phyloP scores from a whole-genome alignment of 345 rosid genomes.

The Boechera retrofracta region DNA sequence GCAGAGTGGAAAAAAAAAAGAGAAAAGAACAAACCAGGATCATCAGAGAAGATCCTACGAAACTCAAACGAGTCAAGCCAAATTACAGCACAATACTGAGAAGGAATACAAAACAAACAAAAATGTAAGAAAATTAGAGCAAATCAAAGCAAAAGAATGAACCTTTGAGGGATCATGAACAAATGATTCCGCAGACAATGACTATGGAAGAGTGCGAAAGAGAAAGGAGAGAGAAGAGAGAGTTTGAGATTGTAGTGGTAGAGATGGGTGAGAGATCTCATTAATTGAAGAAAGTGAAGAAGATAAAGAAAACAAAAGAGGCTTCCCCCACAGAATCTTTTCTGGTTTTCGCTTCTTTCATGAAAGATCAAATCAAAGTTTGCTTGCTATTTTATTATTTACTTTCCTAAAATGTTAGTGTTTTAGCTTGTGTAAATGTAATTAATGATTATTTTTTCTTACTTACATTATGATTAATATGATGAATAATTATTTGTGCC shows the following conservation, averaged over 20 bases:
- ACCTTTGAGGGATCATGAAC: constrained; percentile 34
- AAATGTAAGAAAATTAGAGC: background rate
- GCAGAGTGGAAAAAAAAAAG: background rate
- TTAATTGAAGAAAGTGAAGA: constrained; percentile 45
- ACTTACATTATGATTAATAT: background rate
- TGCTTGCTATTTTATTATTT: too few relatives aligned
- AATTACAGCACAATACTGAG: background rate
- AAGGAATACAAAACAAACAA: background rate
- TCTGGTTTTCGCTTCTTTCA: constrained; percentile 31
- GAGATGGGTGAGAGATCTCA: constrained; percentile 54
- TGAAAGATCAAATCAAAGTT: constrained; percentile 2
- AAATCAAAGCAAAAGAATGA: constrained; percentile 28
- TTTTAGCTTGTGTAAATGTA: background rate
- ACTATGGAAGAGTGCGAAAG: constrained; percentile 26
- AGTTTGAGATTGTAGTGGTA: constrained; percentile 18
- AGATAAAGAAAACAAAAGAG: constrained; percentile 22
- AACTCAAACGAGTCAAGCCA: background rate
- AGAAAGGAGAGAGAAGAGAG: constrained; percentile 6
- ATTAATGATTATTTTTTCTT: background rate
- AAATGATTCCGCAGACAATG: constrained; percentile 12
- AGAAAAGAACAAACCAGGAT: constrained; percentile 1
- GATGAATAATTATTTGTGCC: background rate
- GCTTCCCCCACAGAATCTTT: constrained; percentile 44
- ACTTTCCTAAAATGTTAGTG: too few relatives aligned
- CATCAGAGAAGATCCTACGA: constrained; percentile 2